Evolutionary conservation across 1,139 yeast species (phyloP).

Genomic region (Debaryomyces sp.): DNA sequence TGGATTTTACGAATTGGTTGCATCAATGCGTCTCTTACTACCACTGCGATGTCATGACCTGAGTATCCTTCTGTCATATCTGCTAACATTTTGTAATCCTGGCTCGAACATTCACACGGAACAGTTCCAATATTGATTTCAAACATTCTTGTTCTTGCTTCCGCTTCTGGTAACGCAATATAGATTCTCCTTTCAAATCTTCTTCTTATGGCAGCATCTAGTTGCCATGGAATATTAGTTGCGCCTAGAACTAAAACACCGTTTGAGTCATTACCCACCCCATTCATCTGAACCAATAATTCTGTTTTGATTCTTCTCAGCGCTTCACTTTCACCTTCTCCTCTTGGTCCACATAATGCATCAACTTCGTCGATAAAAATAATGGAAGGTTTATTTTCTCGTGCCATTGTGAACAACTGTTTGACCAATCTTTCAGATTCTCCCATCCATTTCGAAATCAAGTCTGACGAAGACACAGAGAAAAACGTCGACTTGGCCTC

Average conservation of each 20-base stretch:
- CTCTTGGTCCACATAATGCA: conserved; percentile 97
- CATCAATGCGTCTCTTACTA: conserved; percentile 97
- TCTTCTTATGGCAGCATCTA: conserved; percentile 96
- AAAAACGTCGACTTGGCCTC: conserved; percentile 97
- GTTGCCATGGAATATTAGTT: conserved; percentile 98
- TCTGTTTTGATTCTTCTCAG: conserved; percentile 96
- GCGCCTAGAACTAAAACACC: conserved; percentile 98
- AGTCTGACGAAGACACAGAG: conserved; percentile 90
- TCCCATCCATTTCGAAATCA: conserved; percentile 99
- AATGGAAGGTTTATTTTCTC: conserved; percentile 93
- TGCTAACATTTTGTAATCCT: conserved; percentile 78
- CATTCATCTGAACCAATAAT: conserved; percentile 96
- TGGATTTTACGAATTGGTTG: conserved; percentile 96
- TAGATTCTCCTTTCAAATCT: conserved; percentile 95
- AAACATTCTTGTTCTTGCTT: conserved; percentile 91
- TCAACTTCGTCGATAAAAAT: conserved; percentile 98
- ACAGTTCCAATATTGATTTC: conserved; percentile 90
- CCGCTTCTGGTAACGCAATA: conserved; percentile 90
- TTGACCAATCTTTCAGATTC: conserved; percentile 94
- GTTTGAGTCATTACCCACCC: conserved; percentile 91
- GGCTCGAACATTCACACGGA: conserved; percentile 74
- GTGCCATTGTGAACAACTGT: conserved; percentile 92
- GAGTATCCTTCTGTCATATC: conserved; percentile 97
- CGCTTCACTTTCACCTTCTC: conserved; percentile 98
- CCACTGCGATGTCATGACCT: conserved; percentile 96